These are phyloP conservation scores for Camellia oleifera DNA, from an alignment of 179 eudicot genomes.

Conservation along the genomic window DNA sequence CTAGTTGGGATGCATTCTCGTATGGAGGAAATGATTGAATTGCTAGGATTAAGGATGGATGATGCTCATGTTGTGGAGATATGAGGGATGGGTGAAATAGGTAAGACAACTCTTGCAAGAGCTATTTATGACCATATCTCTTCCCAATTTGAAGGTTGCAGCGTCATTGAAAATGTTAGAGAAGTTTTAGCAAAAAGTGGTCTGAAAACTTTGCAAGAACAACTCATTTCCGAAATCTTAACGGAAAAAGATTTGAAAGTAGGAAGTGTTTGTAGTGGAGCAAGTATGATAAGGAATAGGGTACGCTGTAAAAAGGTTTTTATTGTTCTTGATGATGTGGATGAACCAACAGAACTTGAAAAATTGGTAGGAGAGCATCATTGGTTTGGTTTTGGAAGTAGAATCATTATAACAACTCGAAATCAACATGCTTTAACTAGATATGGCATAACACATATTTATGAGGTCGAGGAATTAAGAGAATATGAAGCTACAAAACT, in stretches of 20 bases:
- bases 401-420: too few species aligned
- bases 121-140: constrained; percentile 1
- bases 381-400: neutral
- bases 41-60: neutral
- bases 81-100: constrained; percentile 22
- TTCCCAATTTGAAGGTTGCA: constrained; percentile 1
- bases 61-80: constrained; percentile 1
- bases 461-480: too few species aligned
- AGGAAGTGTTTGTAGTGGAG: neutral
- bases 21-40: neutral
- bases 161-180: constrained; percentile 10
- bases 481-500: too few species aligned
- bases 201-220: constrained; percentile 12
- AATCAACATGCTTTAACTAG: too few species aligned
- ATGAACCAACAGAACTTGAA: neutral
- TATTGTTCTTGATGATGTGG: constrained; percentile 19
- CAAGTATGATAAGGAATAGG: neutral
- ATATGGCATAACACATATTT: too few species aligned
- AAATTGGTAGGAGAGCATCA: neutral
- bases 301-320: constrained; percentile 4
- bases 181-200: constrained; percentile 1
- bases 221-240: neutral
- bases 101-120: constrained; percentile 10
- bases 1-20: constrained; percentile 6
- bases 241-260: neutral